Conservation (phyloP, 371 early-diverging fungal species). For the Smittium culicis region DNA sequence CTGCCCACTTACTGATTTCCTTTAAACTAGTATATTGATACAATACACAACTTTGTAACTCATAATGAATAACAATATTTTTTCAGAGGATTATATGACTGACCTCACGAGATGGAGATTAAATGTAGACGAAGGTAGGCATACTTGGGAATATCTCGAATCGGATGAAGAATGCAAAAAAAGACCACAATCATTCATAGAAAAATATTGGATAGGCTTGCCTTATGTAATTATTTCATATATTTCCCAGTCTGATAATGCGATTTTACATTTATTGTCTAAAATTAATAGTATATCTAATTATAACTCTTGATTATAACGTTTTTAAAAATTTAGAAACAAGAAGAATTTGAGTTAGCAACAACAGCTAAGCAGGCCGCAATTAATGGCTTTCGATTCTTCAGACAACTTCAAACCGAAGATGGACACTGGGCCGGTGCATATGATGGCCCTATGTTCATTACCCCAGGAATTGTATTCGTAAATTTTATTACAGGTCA, state of each 20-base stretch:
- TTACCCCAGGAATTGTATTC: slow-evolving; percentile 79
- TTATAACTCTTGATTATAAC: too few relatives aligned
- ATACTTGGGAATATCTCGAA: slow-evolving; percentile 81
- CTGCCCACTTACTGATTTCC: too few relatives aligned
- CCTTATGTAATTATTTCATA: slow-evolving; percentile 50
- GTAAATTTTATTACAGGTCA: slow-evolving; percentile 66
- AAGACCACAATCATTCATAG: slow-evolving; percentile 64
- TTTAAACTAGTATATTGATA: too few relatives aligned
- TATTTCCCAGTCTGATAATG: too few relatives aligned
- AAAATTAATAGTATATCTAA: too few relatives aligned
- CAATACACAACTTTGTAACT: too few relatives aligned
- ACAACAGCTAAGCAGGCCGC: slow-evolving; percentile 63
- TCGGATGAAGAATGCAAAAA: slow-evolving; percentile 43
- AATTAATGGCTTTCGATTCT: slow-evolving; percentile 77
- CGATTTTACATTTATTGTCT: too few relatives aligned
- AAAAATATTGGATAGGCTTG: slow-evolving; percentile 83
- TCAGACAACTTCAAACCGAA: slow-evolving; percentile 69
- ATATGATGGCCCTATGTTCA: slow-evolving; percentile 95
- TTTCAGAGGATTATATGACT: slow-evolving; percentile 21
- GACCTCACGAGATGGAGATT: slow-evolving; percentile 32
- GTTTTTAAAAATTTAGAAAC: too few relatives aligned
- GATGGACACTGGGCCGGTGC: slow-evolving; percentile 96
- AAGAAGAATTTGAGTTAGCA: too few relatives aligned
- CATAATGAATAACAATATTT: slow-evolving; percentile 10
- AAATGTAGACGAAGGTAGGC: slow-evolving; percentile 52